Evolutionary conservation across 129 eudicot genomes (phyloP).

Genomic region (Silybum marianum): DNA sequence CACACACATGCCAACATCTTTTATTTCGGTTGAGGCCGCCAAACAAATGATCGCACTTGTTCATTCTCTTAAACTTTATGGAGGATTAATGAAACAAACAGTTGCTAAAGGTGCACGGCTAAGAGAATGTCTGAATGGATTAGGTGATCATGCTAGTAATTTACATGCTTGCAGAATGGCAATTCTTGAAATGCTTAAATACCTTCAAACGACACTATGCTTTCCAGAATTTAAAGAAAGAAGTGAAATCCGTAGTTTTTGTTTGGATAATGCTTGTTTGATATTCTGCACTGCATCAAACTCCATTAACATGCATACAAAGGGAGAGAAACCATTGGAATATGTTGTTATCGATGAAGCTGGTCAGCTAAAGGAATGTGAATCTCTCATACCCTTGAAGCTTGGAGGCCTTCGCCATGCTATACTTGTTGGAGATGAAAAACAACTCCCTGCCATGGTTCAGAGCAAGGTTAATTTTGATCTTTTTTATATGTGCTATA

Average conservation of each 20-base stretch:
- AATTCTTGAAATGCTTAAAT: not conserved
- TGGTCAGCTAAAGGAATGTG: slow-evolving; percentile 87
- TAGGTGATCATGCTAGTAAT: not conserved
- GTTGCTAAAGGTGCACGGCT: slow-evolving; percentile 17
- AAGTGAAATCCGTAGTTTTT: slow-evolving; percentile 42
- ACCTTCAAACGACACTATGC: not conserved
- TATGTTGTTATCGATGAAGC: slow-evolving; percentile 75
- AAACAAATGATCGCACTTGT: slow-evolving; percentile 35
- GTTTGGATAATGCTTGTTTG: slow-evolving; percentile 53
- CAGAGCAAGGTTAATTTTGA: slow-evolving; percentile 60
- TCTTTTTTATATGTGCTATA: not conserved
- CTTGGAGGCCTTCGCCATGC: slow-evolving; percentile 60
- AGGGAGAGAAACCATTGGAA: slow-evolving; percentile 32
- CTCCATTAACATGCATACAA: slow-evolving; percentile 40
- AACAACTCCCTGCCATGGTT: slow-evolving; percentile 82
- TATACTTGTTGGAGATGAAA: slow-evolving; percentile 75
- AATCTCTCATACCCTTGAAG: slow-evolving; percentile 66
- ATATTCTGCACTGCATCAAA: slow-evolving; percentile 77
- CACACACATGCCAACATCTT: slow-evolving; percentile 69
- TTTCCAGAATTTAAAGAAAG: not conserved
- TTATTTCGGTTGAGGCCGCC: slow-evolving; percentile 32
- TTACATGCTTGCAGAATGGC: not conserved
- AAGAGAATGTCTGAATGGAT: not conserved
- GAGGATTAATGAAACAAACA: not conserved
- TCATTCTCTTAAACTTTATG: slow-evolving; percentile 30